Conservation (phyloP, 2,329 filamentous ascomycete species). For the Xylogone sp. region DNA sequence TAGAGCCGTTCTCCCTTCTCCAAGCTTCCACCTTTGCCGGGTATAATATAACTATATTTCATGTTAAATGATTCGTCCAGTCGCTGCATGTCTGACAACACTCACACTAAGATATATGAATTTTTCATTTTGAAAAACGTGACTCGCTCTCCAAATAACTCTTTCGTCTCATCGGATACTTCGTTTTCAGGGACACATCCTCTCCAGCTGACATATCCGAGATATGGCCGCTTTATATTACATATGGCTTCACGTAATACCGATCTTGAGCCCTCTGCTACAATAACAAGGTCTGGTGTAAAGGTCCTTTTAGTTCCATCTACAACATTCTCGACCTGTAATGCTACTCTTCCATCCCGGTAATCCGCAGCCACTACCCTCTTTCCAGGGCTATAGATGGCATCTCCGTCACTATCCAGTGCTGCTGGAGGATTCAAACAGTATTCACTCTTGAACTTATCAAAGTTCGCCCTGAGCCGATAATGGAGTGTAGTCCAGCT, state of each 20-base stretch:
- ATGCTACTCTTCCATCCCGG: neutral
- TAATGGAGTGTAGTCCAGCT: neutral
- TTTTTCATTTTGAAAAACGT: neutral
- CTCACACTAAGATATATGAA: constrained; percentile 1
- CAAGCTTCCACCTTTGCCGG: neutral
- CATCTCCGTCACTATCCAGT: neutral
- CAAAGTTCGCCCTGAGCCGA: neutral
- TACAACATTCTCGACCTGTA: neutral
- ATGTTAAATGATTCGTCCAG: too few relatives aligned
- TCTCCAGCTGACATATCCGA: neutral
- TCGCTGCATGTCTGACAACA: too few relatives aligned
- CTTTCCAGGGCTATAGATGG: neutral
- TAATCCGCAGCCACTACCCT: neutral
- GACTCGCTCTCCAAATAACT: neutral
- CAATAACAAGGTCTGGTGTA: neutral
- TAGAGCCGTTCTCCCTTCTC: neutral
- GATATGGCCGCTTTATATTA: neutral
- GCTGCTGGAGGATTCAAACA: neutral
- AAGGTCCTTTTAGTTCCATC: neutral
- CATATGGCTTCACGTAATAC: neutral
- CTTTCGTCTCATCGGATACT: neutral
- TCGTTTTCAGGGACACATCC: neutral
- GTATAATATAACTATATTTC: neutral
- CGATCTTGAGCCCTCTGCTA: neutral
- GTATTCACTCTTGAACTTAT: neutral